Evolutionary conservation across 495 filamentous ascomycete species (phyloP), one percentile per base, ranked within the genome.

Genomic region (Melanomma pulvis-pyrius): DNA sequence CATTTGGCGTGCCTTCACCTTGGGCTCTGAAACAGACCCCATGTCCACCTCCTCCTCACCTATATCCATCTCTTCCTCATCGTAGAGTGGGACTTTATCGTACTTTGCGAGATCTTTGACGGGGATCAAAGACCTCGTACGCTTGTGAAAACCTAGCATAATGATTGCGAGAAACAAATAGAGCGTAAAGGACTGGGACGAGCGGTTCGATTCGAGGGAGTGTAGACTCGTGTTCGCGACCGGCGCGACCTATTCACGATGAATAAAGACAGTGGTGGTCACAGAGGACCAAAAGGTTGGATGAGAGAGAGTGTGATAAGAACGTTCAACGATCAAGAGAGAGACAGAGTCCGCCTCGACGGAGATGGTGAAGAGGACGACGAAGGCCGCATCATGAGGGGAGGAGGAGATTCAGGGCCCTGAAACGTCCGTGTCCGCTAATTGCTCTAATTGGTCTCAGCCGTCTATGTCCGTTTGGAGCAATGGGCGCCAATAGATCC

Each of bases 91-190:
- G 22, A 75, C 50, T 59, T 72, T 61, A 36, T 74, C 72, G 55
- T 72, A 69, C 52, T 72, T 72, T 21, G 62, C 72, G 26, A 74
- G 57, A 59, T 75, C 73, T 61, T 70, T 71, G 15, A 75, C 67
- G 39, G 73, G 67, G 26, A 75, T 75, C 59, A 75, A 55, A 21
- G 71, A 73, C 36, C 73, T 54, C 17, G 68, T 68, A 12, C 73
- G 60, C 55, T 60, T 69, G 58, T 75, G 73, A 59, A 73, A 75
- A 5, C 73, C 73, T 47, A 75, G 64, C 73, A 75, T 75, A 15
- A 50, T 72, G 29, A 50, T 25, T 26, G 17, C n/a, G 19, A 55
- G 24, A 41, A 39, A 21, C 15, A 65, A 59, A 7, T 26, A 46
- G n/a, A 13, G n/a, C 24, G 39, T 19, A 54, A 59, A 59, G 21